Evolutionary conservation across 768 basidiomycete genomes (phyloP).

Genomic region (Rickenella mellea): DNA sequence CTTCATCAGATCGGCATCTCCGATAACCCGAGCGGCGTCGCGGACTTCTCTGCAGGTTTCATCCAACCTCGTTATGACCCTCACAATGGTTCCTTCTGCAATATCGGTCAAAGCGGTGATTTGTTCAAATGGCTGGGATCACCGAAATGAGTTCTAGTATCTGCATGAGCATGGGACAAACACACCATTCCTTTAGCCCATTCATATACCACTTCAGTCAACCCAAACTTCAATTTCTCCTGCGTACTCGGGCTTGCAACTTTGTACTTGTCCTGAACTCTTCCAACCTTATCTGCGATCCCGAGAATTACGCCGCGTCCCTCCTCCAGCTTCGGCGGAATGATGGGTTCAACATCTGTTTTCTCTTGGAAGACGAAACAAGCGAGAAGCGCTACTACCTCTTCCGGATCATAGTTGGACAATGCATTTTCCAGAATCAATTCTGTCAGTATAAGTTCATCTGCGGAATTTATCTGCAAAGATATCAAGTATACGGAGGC

Average conservation of each 20-base stretch:
- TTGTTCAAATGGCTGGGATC: constrained; percentile 81
- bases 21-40: constrained; percentile 95
- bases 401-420: constrained; percentile 84
- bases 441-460: constrained; percentile 92
- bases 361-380: constrained; percentile 99
- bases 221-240: constrained; percentile 75
- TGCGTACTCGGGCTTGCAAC: constrained; percentile 75
- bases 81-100: constrained; percentile 93
- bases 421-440: constrained; percentile 94
- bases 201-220: constrained; percentile 96
- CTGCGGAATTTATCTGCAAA: constrained; percentile 93
- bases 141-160: not conserved
- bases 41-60: constrained; percentile 95
- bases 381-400: constrained; percentile 91
- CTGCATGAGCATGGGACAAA: constrained; percentile 2
- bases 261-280: constrained; percentile 72
- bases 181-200: constrained; percentile 98
- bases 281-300: constrained; percentile 70
- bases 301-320: constrained; percentile 71
- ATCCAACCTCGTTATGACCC: constrained; percentile 91
- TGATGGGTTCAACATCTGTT: constrained; percentile 77
- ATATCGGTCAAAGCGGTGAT: constrained; percentile 90
- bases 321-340: constrained; percentile 71
- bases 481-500: not conserved
- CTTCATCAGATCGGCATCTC: constrained; percentile 89